These are phyloP conservation scores for Penicillium sp. DNA, from an alignment of 2,329 filamentous ascomycete genomes.

Conservation along the genomic window DNA sequence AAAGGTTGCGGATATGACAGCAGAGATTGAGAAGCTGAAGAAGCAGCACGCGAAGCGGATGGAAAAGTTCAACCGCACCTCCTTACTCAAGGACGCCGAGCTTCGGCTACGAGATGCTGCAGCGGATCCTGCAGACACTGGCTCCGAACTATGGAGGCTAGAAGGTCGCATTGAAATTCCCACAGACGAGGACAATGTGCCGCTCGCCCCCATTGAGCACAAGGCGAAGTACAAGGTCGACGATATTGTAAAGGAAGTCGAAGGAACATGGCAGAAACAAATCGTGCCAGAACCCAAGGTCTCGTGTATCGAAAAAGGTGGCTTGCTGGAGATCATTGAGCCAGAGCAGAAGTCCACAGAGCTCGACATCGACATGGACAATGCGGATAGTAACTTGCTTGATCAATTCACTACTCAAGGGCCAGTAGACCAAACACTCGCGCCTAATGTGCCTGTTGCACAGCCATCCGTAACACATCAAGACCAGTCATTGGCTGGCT, in stretches of 20 bases:
- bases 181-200: conserved; percentile 42
- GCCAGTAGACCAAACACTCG: conserved; percentile 46
- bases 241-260: conserved; percentile 75
- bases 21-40: conserved; percentile 85
- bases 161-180: conserved; percentile 56
- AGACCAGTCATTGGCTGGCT: conserved; percentile 24
- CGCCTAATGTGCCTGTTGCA: conserved; percentile 5
- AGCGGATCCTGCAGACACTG: conserved; percentile 59
- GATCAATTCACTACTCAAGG: conserved; percentile 53
- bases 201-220: conserved; percentile 45
- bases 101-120: conserved; percentile 72
- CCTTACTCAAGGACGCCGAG: conserved; percentile 74
- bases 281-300: conserved; percentile 69
- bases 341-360: conserved; percentile 34
- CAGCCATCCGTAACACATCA: conserved; percentile 19
- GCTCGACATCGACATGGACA: conserved; percentile 42
- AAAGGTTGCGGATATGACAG: conserved; percentile 73
- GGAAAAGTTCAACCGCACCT: conserved; percentile 73
- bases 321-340: conserved; percentile 64
- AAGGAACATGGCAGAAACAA: conserved; percentile 70
- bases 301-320: conserved; percentile 77
- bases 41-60: conserved; percentile 76
- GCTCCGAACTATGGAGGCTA: conserved; percentile 66
- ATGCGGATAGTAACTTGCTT: conserved; percentile 36
- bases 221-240: conserved; percentile 59